A percentile compares a stretch with the other conserved stretches of the same genome.
Evolutionary conservation across 2,329 filamentous ascomycete species (phyloP).

Genomic region (Annulohypoxylon truncatum): DNA sequence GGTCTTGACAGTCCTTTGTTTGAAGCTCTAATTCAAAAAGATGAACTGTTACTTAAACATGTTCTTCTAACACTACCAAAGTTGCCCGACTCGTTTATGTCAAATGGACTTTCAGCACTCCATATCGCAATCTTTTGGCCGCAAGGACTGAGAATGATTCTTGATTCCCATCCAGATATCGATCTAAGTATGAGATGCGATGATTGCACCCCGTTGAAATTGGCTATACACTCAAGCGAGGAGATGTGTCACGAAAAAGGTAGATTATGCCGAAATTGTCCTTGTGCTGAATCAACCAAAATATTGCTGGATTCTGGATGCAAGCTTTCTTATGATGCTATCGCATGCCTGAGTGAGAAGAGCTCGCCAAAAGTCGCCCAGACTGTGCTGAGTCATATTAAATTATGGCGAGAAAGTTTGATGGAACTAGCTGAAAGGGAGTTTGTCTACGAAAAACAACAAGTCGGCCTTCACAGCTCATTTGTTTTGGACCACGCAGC

Average conservation of each 20-base stretch:
- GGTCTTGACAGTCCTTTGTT: neutral
- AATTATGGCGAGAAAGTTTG: neutral
- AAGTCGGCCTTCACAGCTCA: neutral
- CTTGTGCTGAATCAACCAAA: neutral
- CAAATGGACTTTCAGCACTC: neutral
- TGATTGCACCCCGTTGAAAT: neutral
- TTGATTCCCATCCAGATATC: neutral
- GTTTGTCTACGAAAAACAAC: neutral
- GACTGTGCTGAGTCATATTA: neutral
- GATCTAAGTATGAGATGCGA: neutral
- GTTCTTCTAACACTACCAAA: neutral
- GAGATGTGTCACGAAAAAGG: no score
- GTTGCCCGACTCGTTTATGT: neutral
- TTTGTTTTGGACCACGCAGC: neutral
- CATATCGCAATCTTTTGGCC: slow-evolving; percentile 10
- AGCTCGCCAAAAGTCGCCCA: neutral
- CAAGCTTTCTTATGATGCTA: neutral
- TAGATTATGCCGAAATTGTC: neutral
- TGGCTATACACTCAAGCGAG: neutral
- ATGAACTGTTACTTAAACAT: neutral
- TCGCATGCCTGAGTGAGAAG: neutral
- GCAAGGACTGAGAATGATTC: neutral
- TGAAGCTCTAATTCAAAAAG: neutral
- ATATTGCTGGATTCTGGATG: neutral
- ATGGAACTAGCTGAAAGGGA: neutral